A percentile compares a stretch with the other conserved stretches of the same genome.
phyloP scores from a whole-genome alignment of 2,329 filamentous ascomycete genomes.

The Botrytis elliptica region DNA sequence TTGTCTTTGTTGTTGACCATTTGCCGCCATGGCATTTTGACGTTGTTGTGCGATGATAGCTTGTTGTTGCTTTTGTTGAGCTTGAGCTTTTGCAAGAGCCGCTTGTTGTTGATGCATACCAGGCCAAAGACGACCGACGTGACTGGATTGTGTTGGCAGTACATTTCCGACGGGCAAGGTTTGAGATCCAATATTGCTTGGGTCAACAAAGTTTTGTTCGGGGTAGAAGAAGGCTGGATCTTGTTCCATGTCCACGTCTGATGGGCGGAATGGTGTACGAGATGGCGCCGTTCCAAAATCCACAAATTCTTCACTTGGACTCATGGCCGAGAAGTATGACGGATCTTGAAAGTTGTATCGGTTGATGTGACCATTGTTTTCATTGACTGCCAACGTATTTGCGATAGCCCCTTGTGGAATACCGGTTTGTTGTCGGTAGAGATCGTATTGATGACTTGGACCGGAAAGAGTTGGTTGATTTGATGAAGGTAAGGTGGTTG shows the following conservation, averaged over 20 bases:
- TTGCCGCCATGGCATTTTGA: conserved; percentile 38
- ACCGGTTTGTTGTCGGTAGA: conserved; percentile 93
- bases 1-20: conserved; percentile 45
- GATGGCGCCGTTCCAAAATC: conserved; percentile 68
- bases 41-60: conserved; percentile 60
- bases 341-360: conserved; percentile 46
- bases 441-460: conserved; percentile 92
- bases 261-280: conserved; percentile 59
- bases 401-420: conserved; percentile 81
- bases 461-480: conserved; percentile 63
- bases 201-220: conserved; percentile 64
- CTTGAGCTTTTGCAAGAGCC: conserved; percentile 70
- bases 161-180: conserved; percentile 46
- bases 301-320: conserved; percentile 63
- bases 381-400: conserved; percentile 75
- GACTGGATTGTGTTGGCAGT: conserved; percentile 50
- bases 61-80: conserved; percentile 66
- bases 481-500: conserved; percentile 51
- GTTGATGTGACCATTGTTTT: conserved; percentile 53
- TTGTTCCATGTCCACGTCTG: conserved; percentile 67
- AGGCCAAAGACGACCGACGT: conserved; percentile 77
- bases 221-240: conserved; percentile 66
- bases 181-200: conserved; percentile 66
- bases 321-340: conserved; percentile 49
- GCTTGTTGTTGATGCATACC: conserved; percentile 91